phyloP scores from a whole-genome alignment of 2,329 filamentous ascomycete species.

The Fusarium tanahbumbuense region DNA sequence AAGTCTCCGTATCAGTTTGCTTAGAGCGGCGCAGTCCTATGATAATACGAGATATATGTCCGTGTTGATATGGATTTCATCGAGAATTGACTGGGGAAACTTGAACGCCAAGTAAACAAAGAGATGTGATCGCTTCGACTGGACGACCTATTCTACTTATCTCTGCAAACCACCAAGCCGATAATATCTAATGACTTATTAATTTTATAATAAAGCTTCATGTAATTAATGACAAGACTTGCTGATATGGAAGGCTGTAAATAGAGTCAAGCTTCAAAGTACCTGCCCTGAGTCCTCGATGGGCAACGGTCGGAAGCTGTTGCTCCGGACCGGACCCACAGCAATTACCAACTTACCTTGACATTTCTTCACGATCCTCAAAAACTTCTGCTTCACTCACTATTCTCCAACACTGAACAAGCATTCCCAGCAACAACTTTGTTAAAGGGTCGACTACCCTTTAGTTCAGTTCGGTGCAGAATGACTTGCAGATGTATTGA shows the following conservation, averaged over 20 bases:
- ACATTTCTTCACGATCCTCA: neutral
- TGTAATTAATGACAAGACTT: neutral
- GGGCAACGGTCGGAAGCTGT: slow-evolving; percentile 11
- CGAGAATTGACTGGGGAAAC: neutral
- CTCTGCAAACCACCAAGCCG: neutral
- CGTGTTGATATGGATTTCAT: neutral
- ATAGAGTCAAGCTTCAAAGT: neutral
- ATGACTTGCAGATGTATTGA: neutral
- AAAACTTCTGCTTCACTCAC: neutral
- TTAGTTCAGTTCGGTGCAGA: neutral
- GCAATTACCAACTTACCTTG: neutral
- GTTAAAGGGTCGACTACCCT: neutral
- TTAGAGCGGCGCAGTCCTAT: slow-evolving; percentile 1
- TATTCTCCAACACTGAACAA: neutral
- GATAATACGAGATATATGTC: neutral
- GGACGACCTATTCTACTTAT: neutral
- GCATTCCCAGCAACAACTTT: neutral
- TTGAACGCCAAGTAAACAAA: neutral
- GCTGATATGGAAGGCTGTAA: neutral
- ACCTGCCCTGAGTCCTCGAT: neutral
- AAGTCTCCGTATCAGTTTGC: neutral
- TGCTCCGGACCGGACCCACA: slow-evolving; percentile 27
- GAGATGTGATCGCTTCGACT: neutral
- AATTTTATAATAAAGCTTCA: neutral
- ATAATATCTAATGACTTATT: neutral